phyloP scores from a whole-genome alignment of 2,329 filamentous ascomycete species.

The Pseudogymnoascus sp. region DNA sequence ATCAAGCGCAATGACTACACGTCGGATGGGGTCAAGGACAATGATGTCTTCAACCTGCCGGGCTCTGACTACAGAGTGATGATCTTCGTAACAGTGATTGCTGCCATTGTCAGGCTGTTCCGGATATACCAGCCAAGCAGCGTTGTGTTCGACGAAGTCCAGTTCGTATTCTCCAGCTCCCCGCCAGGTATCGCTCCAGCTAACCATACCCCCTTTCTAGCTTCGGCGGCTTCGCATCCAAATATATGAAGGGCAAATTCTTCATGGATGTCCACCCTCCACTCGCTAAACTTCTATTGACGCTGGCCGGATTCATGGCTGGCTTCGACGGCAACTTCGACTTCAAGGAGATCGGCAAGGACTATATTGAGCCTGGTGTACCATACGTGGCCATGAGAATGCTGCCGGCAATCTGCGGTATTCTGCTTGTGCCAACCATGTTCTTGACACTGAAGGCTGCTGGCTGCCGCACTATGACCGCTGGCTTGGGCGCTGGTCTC shows the following conservation, averaged over 20 bases:
- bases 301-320: conserved; percentile 87
- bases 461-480: conserved; percentile 81
- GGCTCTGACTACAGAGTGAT: conserved; percentile 76
- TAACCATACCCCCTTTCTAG: conserved; percentile 40
- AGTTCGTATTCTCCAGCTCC: conserved; percentile 56
- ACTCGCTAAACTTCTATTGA: conserved; percentile 92
- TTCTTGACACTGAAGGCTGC: conserved; percentile 89
- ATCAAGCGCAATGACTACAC: conserved; percentile 52
- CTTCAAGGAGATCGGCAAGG: conserved; percentile 99
- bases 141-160: conserved; percentile 98
- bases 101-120: conserved; percentile 78
- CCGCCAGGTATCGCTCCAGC: conserved; percentile 16
- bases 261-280: conserved; percentile 99
- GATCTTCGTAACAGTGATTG: conserved; percentile 65
- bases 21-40: conserved; percentile 75
- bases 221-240: conserved; percentile 95
- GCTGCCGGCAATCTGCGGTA: conserved; percentile 82
- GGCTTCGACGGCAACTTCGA: conserved; percentile 95
- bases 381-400: conserved; percentile 97
- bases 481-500: conserved; percentile 73
- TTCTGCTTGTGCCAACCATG: conserved; percentile 83
- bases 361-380: conserved; percentile 89
- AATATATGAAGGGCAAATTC: conserved; percentile 98
- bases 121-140: conserved; percentile 93
- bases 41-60: conserved; percentile 87